Base-by-base conservation (phyloP, 2,329 filamentous ascomycete species). In the Botrytis medusae region DNA sequence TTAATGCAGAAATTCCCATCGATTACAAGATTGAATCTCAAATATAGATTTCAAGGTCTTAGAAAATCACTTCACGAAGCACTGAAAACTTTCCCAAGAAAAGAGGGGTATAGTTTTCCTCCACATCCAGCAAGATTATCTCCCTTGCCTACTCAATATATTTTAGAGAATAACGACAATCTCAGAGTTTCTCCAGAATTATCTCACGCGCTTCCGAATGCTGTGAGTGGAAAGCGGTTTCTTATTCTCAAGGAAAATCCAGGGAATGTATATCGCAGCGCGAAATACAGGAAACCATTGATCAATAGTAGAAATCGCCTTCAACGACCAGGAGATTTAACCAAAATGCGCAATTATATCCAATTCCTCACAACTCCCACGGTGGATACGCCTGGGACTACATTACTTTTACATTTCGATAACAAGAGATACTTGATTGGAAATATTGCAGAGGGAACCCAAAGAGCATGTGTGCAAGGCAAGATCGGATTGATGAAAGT, bases 341-440 rank as follows among this genome's bases (percentile, higher is more conserved):
- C n/a, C 54, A 81, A 76, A 48, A 97, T 97, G 95, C 87, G 90
- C 78, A 91, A 87, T 80, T 89, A 86, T 78, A 86, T 95, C 73
- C 91, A 97, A 81, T 84, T 98, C 78, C 82, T 95, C 75, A 92
- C 91, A 29, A 92, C 92, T 74, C 95, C 95, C 22, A 96, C 95
- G 77, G 92, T 91, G 74, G 96, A 99, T 83, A 97, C 94, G 32
- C 89, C 91, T 1, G 95, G 95, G 71, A 93, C 93, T 2, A 88
- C 89, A 68, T 82, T 98, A 46, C 81, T 94, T 54, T 85, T 99
- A 10, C 91, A 95, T 80, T 95, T 94, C 79, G 93, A 95, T 78
- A 88, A 90, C 79, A 91, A 92, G 78, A 88, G 93, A 73, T 99
- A 99, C 82, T 78, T 98, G 25, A 92, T 99, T 79, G 96, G 96